phyloP scores from a whole-genome alignment of 2,329 filamentous ascomycete genomes.

The Ceratocystis huliohia region DNA sequence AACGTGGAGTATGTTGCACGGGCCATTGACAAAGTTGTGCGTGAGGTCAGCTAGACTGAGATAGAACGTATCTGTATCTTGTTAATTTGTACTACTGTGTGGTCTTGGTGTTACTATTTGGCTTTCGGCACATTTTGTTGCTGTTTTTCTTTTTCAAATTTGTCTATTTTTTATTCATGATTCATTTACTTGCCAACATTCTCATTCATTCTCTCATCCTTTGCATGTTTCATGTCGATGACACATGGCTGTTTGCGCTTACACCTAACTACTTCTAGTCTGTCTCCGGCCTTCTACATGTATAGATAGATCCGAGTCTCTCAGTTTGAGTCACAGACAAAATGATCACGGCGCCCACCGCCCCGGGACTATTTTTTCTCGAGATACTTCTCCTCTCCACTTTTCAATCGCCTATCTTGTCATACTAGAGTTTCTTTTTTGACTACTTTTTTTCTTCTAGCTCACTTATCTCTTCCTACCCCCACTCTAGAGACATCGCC shows the following conservation, averaged over 20 bases:
- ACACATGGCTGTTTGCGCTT: too few relatives aligned
- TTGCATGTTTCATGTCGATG: not conserved
- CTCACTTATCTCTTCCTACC: not conserved
- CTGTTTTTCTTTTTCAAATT: not conserved
- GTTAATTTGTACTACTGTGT: conserved; percentile 3
- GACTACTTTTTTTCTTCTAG: not conserved
- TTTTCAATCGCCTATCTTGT: not conserved
- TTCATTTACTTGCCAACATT: not conserved
- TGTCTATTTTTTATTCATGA: not conserved
- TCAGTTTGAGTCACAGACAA: too few relatives aligned
- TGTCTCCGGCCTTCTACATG: too few relatives aligned
- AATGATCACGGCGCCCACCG: not conserved
- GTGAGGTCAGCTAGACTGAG: conserved; percentile 29
- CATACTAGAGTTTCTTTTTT: not conserved
- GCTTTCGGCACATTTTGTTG: not conserved
- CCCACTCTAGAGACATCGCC: not conserved
- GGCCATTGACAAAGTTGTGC: conserved; percentile 74
- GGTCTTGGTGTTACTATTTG: not conserved
- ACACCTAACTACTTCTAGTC: too few relatives aligned
- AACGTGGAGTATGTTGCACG: conserved; percentile 91
- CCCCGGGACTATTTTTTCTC: not conserved
- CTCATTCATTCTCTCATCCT: not conserved
- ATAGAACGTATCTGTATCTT: not conserved
- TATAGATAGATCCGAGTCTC: too few relatives aligned
- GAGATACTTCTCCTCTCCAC: not conserved